Conservation (phyloP, 169 alveolate species). For the Pseudocohnilembus persalinus region DNA sequence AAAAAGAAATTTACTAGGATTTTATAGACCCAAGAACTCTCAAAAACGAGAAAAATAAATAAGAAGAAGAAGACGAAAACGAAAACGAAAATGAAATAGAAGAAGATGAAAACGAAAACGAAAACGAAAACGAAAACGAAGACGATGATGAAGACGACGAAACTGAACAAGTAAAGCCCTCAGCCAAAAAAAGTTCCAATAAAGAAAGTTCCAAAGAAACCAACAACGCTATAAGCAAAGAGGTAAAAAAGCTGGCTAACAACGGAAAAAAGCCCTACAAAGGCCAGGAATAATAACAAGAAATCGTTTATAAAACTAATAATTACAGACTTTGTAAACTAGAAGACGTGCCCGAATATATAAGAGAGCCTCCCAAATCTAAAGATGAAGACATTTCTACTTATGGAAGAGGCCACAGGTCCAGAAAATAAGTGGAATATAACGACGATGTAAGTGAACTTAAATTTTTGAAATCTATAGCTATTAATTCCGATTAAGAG, state of each 20-base stretch:
- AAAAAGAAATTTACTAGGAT: slow-evolving; percentile 65
- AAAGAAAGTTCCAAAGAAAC: too few relatives aligned
- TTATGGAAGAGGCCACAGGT: slow-evolving; percentile 71
- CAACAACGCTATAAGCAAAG: too few relatives aligned
- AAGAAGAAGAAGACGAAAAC: neutral
- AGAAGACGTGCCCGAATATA: slow-evolving; percentile 84
- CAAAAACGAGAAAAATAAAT: neutral
- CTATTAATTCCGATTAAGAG: neutral
- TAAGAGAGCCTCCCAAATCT: slow-evolving; percentile 29
- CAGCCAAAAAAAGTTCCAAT: too few relatives aligned
- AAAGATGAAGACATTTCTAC: slow-evolving; percentile 43
- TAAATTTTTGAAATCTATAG: neutral
- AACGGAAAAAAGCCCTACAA: too few relatives aligned
- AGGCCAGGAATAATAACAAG: too few relatives aligned
- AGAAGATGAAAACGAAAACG: slow-evolving; percentile 29
- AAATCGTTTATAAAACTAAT: neutral
- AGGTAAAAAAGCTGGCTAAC: too few relatives aligned
- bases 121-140: too few relatives aligned
- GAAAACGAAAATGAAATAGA: too few relatives aligned
- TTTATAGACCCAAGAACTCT: slow-evolving; percentile 31
- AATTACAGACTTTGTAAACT: slow-evolving; percentile 76
- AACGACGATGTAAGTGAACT: slow-evolving; percentile 42
- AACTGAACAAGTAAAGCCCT: too few relatives aligned
- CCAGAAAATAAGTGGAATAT: slow-evolving; percentile 70
- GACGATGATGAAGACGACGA: too few relatives aligned